Percentiles rank a stretch among this genome's conserved stretches.
Evolutionary conservation across 169 alveolate genomes (phyloP).

Genomic region (Cyclospora cayetanensis): DNA sequence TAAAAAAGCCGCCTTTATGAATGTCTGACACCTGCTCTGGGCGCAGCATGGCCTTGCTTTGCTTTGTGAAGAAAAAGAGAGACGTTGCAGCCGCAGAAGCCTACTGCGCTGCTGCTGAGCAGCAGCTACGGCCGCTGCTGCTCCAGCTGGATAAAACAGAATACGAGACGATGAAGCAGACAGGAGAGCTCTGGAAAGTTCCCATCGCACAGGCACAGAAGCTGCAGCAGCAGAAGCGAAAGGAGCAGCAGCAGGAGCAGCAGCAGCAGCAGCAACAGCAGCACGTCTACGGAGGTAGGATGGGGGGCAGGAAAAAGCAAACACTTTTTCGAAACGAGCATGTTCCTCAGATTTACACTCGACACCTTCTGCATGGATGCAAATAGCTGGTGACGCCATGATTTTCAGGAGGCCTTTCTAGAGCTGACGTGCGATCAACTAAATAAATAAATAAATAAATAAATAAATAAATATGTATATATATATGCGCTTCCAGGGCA

Average conservation of each 20-base stretch:
- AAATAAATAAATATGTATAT: too few relatives aligned
- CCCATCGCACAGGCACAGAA: conserved; percentile 13
- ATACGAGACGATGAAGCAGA: background rate
- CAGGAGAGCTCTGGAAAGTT: background rate
- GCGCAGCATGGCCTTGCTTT: background rate
- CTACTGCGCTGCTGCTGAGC: background rate
- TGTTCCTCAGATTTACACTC: too few relatives aligned
- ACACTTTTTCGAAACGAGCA: too few relatives aligned
- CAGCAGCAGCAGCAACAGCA: background rate
- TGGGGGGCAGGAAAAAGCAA: too few relatives aligned
- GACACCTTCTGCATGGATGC: too few relatives aligned
- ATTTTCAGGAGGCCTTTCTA: too few relatives aligned
- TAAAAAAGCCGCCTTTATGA: too few relatives aligned
- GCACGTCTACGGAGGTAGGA: conserved; percentile 9
- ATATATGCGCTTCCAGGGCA: background rate
- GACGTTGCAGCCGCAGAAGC: conserved; percentile 18
- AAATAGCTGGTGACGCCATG: too few relatives aligned
- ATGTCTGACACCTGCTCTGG: too few relatives aligned
- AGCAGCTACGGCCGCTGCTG: conserved; percentile 15
- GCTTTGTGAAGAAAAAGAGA: background rate
- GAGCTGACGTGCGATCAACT: too few relatives aligned
- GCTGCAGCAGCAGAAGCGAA: background rate
- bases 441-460: too few relatives aligned
- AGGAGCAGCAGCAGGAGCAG: background rate
- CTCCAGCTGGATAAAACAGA: background rate